Base-by-base conservation (phyloP, 495 filamentous ascomycete genomes). In the Trichoderma asperelloides region DNA sequence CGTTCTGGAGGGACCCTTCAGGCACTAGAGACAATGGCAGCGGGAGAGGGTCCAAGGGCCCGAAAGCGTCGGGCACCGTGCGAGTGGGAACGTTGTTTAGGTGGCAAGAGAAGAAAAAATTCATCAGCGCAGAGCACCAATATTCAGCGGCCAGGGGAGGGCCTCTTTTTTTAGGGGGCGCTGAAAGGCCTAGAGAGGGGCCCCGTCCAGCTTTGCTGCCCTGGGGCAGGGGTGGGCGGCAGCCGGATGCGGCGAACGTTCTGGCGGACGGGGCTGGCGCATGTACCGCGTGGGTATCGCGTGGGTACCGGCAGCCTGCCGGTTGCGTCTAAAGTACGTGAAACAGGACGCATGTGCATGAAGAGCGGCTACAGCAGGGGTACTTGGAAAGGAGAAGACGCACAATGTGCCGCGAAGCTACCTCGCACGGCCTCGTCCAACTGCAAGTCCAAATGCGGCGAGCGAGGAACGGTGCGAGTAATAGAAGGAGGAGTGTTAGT, bases 21-120 rank as follows among this genome's bases (percentile, higher is more conserved):
- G 55, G 55, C 55, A 60, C 55, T 60, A 60, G 27, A 60, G 55
- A 60, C 55, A 60, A 25, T 60, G 55, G 55, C 55, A 60, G 55
- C 55, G 55, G 55, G 47, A 51, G 18, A 55, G 55, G 55, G 55
- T 30, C 27, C 27, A 60, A 60, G 55, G 55, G 55, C 5, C 15
- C 4, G 4, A 47, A n/a, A 15, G 16, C 43, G 43, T 47, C 43
- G 43, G 13, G 15, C 43, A 47, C 43, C 43, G 43, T 47, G 43
- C 43, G 13, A n/a, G 43, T 15, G 13, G 43, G 43, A n/a, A 47
- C 43, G 43, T 15, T 47, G 43, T 16, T 3, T 16, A 4, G 43
- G 43, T 45, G 43, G 43, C 2, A 45, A 3, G 18, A 3, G 13
- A 47, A 47, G 16, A 18, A 47, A 47, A 47, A 47, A 47, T 2